A percentile compares a stretch with the other conserved stretches of the same genome.
These are phyloP conservation scores for Cystobasidiaceae sp. DNA, from an alignment of 1,284 basidiomycete genomes.

Conservation along the genomic window DNA sequence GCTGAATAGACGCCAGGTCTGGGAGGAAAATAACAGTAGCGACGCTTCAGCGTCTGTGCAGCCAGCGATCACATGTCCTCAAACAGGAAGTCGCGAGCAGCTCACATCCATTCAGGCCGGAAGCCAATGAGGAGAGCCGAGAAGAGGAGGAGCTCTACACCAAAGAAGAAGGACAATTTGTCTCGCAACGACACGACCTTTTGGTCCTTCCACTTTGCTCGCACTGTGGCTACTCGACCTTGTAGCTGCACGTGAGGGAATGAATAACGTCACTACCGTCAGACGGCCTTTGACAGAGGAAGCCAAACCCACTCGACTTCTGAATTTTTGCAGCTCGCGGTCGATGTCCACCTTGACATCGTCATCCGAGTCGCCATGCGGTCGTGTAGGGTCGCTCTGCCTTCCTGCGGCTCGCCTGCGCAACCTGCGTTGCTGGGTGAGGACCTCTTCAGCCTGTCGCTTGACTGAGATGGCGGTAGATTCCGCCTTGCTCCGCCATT, in stretches of 20 bases:
- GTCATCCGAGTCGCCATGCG: constrained; percentile 5
- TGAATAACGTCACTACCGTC: no score
- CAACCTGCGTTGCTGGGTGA: constrained; percentile 9
- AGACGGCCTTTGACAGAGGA: no score
- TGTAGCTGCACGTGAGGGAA: constrained; percentile 24
- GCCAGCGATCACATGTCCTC: not conserved
- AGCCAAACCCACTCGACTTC: not conserved
- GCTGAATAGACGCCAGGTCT: constrained; percentile 42
- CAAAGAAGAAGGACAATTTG: constrained; percentile 44
- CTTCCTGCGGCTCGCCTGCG: not conserved
- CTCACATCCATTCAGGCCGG: constrained; percentile 31
- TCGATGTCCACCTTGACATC: constrained; percentile 11
- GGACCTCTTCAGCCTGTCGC: constrained; percentile 22
- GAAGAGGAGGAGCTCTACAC: constrained; percentile 43
- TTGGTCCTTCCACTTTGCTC: constrained; percentile 43
- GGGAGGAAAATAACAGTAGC: constrained; percentile 16
- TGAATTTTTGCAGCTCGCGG: constrained; percentile 11
- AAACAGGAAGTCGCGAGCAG: not conserved
- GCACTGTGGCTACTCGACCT: constrained; percentile 34
- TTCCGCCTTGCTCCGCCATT: constrained; percentile 20
- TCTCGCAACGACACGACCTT: constrained; percentile 40
- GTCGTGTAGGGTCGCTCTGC: not conserved
- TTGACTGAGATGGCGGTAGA: constrained; percentile 18
- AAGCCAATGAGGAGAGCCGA: constrained; percentile 43
- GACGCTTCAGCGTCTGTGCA: not conserved